Percentiles rank a stretch among this genome's conserved stretches.
phyloP scores from a whole-genome alignment of 331 rosid species.

The Quercus tomentella region DNA sequence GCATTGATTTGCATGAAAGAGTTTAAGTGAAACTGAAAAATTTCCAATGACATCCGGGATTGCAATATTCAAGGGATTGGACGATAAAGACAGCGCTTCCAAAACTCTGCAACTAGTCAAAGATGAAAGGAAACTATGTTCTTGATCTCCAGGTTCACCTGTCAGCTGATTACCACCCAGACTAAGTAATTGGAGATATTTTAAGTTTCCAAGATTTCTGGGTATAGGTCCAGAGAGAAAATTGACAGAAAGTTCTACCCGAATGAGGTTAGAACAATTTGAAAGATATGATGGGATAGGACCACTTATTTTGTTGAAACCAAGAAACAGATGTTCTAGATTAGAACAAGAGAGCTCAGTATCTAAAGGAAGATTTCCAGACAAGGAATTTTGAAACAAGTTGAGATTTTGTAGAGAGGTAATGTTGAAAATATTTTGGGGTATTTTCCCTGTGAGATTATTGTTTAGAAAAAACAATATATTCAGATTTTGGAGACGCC shows the following conservation, averaged over 20 bases:
- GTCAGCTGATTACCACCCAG: background rate
- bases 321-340: background rate
- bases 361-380: conserved; percentile 1
- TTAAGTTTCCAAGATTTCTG: conserved; percentile 6
- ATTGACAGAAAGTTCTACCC: background rate
- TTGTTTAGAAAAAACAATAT: fast-evolving
- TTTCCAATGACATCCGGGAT: background rate
- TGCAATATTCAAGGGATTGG: background rate
- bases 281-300: background rate
- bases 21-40: background rate
- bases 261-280: background rate
- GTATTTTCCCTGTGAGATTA: background rate
- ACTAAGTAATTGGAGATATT: background rate
- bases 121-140: background rate
- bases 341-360: background rate
- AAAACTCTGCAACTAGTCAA: background rate
- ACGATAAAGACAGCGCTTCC: background rate
- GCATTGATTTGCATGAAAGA: fast-evolving
- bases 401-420: fast-evolving
- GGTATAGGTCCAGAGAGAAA: conserved; percentile 1
- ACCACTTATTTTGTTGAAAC: conserved; percentile 1
- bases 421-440: background rate
- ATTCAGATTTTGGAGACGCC: background rate
- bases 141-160: background rate
- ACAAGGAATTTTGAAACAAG: fast-evolving